A percentile compares a stretch with the other conserved stretches of the same genome.
Evolutionary conservation across 768 basidiomycete genomes (phyloP).

Genomic region (Leccinum rimulosum): DNA sequence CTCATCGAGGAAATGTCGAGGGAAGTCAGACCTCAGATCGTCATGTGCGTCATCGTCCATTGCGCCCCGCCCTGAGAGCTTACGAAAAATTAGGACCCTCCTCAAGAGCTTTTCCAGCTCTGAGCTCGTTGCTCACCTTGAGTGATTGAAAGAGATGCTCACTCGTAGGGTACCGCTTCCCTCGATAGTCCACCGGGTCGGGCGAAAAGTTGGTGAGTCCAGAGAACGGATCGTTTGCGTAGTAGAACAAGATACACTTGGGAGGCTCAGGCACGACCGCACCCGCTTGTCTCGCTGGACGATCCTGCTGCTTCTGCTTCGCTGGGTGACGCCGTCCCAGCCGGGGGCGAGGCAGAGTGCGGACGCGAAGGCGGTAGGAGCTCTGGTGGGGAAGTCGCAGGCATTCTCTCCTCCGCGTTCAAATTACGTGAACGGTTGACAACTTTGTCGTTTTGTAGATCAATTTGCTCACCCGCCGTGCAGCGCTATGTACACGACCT

Average conservation of each 20-base stretch:
- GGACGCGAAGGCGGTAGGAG: conserved; percentile 16
- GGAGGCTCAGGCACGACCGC: conserved; percentile 8
- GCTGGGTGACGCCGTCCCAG: conserved; percentile 4
- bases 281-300: neutral
- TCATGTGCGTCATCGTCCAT: conserved; percentile 11
- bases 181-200: conserved; percentile 38
- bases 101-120: neutral
- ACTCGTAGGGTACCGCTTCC: conserved; percentile 42
- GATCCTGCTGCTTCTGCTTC: conserved; percentile 9
- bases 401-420: no score
- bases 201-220: conserved; percentile 46
- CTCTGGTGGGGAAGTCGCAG: conserved; percentile 2
- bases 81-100: no score
- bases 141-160: conserved; percentile 49
- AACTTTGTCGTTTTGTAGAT: no score
- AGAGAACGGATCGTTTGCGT: conserved; percentile 33
- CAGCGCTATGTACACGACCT: no score
- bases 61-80: neutral
- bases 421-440: no score
- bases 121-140: conserved; percentile 30
- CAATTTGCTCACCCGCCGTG: no score
- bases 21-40: conserved; percentile 11
- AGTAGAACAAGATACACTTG: conserved; percentile 32
- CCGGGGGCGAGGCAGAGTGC: conserved; percentile 19
- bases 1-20: conserved; percentile 30